Percentiles rank a stretch among this genome's conserved stretches.
Conservation (phyloP, 129 eudicot genomes). For the Saposhnikovia divaricata region DNA sequence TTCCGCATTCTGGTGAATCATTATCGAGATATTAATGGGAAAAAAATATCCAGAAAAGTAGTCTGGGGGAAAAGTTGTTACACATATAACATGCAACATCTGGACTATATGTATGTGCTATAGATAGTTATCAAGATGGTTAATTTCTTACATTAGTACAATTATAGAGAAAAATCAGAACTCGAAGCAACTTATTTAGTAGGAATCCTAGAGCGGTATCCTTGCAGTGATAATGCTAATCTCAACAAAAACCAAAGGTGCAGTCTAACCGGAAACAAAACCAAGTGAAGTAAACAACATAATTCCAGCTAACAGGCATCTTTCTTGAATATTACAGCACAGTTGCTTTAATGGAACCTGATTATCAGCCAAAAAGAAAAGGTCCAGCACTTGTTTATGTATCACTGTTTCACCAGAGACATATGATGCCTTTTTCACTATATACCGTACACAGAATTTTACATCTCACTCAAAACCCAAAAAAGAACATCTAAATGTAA, state of each 20-base stretch:
- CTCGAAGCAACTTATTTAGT: too few relatives aligned
- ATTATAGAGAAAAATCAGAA: too few relatives aligned
- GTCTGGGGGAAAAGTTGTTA: too few relatives aligned
- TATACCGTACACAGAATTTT: conserved; percentile 56
- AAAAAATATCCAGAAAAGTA: too few relatives aligned
- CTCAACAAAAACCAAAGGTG: conserved; percentile 21
- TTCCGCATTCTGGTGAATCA: too few relatives aligned
- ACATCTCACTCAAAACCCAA: conserved; percentile 50
- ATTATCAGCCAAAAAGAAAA: conserved; percentile 12
- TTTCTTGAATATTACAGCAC: conserved; percentile 18
- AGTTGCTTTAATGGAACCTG: conserved; percentile 6
- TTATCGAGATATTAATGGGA: too few relatives aligned
- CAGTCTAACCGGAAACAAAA: conserved; percentile 18
- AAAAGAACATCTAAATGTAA: conserved; percentile 29
- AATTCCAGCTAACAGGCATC: conserved; percentile 9
- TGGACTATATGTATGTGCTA: too few relatives aligned
- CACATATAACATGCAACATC: too few relatives aligned
- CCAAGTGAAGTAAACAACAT: conserved; percentile 6
- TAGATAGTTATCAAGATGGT: too few relatives aligned
- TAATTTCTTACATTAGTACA: too few relatives aligned
- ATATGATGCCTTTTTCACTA: conserved; percentile 45
- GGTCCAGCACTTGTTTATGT: conserved; percentile 23
- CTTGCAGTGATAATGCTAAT: conserved; percentile 25
- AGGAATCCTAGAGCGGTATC: conserved; percentile 27
- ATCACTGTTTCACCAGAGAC: conserved; percentile 43